Evolutionary conservation across 306 rosid genomes (phyloP), one percentile per base, ranked within the genome.

Genomic region (Casuarina cunninghamiana): DNA sequence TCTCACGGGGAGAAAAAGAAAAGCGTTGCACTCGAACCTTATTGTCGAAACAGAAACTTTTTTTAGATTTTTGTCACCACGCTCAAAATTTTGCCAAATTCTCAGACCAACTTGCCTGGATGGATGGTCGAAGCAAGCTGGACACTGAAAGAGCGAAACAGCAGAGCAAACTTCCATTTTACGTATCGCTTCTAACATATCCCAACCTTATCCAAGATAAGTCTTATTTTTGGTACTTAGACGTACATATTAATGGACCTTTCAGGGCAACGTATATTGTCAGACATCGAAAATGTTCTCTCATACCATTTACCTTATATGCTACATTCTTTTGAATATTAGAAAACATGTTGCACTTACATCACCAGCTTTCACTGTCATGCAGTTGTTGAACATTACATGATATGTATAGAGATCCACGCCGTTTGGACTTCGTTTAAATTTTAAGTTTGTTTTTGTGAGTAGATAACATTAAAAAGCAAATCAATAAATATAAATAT

Each of bases 91-190:
- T 66, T 66, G 62, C 79, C 81, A 50, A 72, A 76, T 72, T n/a
- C 26, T 16, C 38, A 15, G 46, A 76, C 54, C 84, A 80, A 79
- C 70, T 76, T 80, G 79, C 55, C 44, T 13, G 16, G 48, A 17
- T 41, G 65, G 15, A 60, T 71, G 65, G 51, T 15, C 10, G 75
- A 72, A 46, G 48, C 69, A 39, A 6, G 32, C 41, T 42, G 19
- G 44, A 35, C 17, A 26, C 15, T 71, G 8, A 32, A 17, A 54
- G 78, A 76, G 82, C 82, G 69, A 80, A 77, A 77, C 82, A 80
- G 77, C 87, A 6, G 73, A 12, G 76, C 70, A 80, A 54, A 54
- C 46, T 42, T 21, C 65, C 44, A 39, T 39, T 2, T 17, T 54
- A 21, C 15, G 67, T 12, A 46, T 53, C 35, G 43, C 46, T 51